A percentile compares a stretch with the other conserved stretches of the same genome.
phyloP scores from a whole-genome alignment of 345 rosid genomes.

The Hevea brasiliensis region DNA sequence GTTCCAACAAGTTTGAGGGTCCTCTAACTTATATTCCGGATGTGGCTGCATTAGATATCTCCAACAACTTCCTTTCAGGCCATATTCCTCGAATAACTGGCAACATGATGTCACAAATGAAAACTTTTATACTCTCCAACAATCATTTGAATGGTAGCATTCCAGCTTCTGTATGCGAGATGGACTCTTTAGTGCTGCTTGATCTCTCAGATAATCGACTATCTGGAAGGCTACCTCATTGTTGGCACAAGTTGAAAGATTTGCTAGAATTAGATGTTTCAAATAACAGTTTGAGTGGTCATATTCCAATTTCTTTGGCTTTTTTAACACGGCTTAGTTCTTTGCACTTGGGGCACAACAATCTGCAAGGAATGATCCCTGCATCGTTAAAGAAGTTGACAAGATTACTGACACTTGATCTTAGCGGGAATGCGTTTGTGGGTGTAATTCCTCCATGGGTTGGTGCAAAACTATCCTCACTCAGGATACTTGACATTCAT shows the following conservation, averaged over 20 bases:
- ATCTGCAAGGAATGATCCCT: background rate
- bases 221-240: constrained; percentile 5
- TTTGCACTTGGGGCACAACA: background rate
- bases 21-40: constrained; percentile 2
- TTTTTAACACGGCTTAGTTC: background rate
- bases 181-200: background rate
- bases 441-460: constrained; percentile 8
- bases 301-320: constrained; percentile 4
- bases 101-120: constrained; percentile 7
- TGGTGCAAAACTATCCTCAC: background rate
- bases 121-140: too few relatives aligned
- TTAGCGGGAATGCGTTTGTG: background rate
- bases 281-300: background rate
- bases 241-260: background rate
- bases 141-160: too few relatives aligned
- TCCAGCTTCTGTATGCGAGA: too few relatives aligned
- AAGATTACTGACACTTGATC: background rate
- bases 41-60: background rate
- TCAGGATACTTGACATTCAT: background rate
- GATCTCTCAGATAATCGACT: constrained; percentile 11
- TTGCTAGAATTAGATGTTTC: constrained; percentile 5
- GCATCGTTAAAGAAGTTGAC: constrained; percentile 2
- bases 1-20: too few relatives aligned
- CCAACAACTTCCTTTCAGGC: background rate
- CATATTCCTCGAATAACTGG: constrained; percentile 4